Percentiles rank a stretch among this genome's conserved stretches.
Conservation (phyloP, 2,329 filamentous ascomycete genomes). For the Pyrenophora seminiperda region DNA sequence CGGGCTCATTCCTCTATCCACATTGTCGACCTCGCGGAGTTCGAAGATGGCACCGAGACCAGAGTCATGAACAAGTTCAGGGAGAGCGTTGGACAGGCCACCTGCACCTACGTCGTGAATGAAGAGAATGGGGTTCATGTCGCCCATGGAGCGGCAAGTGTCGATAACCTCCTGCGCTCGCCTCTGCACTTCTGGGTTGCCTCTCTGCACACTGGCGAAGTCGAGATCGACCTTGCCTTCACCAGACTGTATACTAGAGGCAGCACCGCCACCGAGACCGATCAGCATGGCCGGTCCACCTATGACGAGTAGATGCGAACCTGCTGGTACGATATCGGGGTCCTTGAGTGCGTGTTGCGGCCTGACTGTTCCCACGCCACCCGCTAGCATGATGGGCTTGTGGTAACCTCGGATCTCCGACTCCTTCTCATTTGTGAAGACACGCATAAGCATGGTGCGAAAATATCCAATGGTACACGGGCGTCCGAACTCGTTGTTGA, state of each 20-base stretch:
- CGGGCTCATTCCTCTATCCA: conserved; percentile 89
- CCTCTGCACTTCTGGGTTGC: conserved; percentile 94
- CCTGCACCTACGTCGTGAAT: conserved; percentile 98
- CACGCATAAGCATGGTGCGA: conserved; percentile 78
- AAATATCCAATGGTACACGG: conserved; percentile 90
- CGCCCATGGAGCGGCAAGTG: conserved; percentile 82
- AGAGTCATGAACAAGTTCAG: conserved; percentile 89
- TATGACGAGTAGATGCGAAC: conserved; percentile 89
- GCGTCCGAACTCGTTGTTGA: conserved; percentile 97
- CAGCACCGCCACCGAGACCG: conserved; percentile 91
- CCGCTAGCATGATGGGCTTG: conserved; percentile 98
- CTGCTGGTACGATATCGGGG: conserved; percentile 75
- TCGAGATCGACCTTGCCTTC: conserved; percentile 91
- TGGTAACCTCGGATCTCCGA: conserved; percentile 87
- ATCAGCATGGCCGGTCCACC: conserved; percentile 98
- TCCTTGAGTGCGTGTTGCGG: conserved; percentile 91
- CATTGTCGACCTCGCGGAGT: conserved; percentile 89
- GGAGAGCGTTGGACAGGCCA: conserved; percentile 81
- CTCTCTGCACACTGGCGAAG: conserved; percentile 95
- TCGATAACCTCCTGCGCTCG: conserved; percentile 98
- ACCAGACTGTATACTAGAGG: conserved; percentile 85
- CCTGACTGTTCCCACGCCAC: conserved; percentile 88
- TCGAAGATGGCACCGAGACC: conserved; percentile 91
- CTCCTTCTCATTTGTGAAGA: conserved; percentile 64
- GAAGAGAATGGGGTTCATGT: conserved; percentile 88